phyloP scores from a whole-genome alignment of 148 eudicot species.

The Amaranthus cruentus region DNA sequence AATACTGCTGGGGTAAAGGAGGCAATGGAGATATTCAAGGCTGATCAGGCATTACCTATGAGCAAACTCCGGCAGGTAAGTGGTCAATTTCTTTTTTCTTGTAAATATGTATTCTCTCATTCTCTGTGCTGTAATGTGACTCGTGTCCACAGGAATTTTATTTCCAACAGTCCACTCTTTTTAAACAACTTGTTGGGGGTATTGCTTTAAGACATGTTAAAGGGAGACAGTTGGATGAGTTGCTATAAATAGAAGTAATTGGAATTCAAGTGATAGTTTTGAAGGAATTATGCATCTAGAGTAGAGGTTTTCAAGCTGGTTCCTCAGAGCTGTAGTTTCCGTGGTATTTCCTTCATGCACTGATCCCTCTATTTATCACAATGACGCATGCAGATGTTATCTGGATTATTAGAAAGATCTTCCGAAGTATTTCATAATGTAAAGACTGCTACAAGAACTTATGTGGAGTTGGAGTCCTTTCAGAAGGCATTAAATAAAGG shows the following conservation, averaged over 20 bases:
- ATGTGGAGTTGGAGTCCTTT: conserved; percentile 59
- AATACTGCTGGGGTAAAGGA: conserved; percentile 75
- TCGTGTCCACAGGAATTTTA: not conserved
- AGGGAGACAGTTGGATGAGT: not conserved
- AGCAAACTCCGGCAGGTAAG: conserved; percentile 52
- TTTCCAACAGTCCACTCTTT: too few species aligned
- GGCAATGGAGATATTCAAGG: conserved; percentile 68
- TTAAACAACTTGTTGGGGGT: not conserved
- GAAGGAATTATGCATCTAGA: not conserved
- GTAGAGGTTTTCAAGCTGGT: not conserved
- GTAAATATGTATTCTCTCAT: not conserved
- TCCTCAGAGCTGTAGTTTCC: not conserved
- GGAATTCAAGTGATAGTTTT: not conserved
- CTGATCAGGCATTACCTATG: conserved; percentile 72
- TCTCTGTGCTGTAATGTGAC: not conserved
- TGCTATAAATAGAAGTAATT: not conserved
- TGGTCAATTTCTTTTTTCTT: not conserved
- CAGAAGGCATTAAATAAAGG: conserved; percentile 41
- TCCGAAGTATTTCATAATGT: conserved; percentile 60
- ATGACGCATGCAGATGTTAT: conserved; percentile 59
- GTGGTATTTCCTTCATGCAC: conserved; percentile 4
- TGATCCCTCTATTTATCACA: conserved; percentile 10
- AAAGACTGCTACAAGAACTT: conserved; percentile 50
- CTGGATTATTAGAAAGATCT: conserved; percentile 55
- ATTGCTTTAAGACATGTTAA: not conserved